phyloP scores from a whole-genome alignment of 805 yeast genomes.

The Candida ipomoeae region DNA sequence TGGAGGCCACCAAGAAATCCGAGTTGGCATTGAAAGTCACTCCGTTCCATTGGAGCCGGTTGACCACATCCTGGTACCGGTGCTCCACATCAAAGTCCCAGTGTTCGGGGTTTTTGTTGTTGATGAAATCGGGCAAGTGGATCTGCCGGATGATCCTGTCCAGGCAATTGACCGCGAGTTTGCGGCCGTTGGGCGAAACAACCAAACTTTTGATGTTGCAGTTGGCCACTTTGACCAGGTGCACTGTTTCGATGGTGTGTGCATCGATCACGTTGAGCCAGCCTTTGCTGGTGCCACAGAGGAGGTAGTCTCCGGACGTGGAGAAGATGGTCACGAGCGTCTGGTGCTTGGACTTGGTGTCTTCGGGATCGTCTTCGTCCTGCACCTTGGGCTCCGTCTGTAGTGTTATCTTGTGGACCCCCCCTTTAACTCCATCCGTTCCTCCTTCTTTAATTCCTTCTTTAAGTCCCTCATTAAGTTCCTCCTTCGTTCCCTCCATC shows the following conservation, averaged over 20 bases:
- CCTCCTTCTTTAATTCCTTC: neutral
- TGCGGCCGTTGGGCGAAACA: conserved; percentile 54
- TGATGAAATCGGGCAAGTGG: conserved; percentile 42
- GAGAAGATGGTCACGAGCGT: conserved; percentile 51
- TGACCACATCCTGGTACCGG: conserved; percentile 86
- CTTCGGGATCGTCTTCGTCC: conserved; percentile 6
- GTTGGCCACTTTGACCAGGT: conserved; percentile 54
- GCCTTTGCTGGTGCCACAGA: conserved; percentile 82
- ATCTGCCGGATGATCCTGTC: conserved; percentile 71
- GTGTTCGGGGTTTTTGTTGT: conserved; percentile 23
- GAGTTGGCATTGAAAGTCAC: conserved; percentile 67
- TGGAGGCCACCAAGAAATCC: conserved; percentile 85
- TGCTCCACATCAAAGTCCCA: conserved; percentile 68
- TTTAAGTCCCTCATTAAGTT: neutral
- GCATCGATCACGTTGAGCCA: conserved; percentile 51
- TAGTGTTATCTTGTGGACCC: conserved; percentile 9
- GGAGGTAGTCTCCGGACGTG: conserved; percentile 50
- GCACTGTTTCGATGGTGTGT: conserved; percentile 32
- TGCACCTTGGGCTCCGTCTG: conserved; percentile 15
- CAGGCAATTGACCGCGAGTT: conserved; percentile 69
- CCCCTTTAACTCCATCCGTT: neutral
- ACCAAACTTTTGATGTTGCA: conserved; percentile 68
- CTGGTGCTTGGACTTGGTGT: conserved; percentile 27
- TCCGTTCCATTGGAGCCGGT: conserved; percentile 83
- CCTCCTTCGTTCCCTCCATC: too few species aligned